Evolutionary conservation across 75 land plant species (phyloP).

Genomic region (Picea glauca): DNA sequence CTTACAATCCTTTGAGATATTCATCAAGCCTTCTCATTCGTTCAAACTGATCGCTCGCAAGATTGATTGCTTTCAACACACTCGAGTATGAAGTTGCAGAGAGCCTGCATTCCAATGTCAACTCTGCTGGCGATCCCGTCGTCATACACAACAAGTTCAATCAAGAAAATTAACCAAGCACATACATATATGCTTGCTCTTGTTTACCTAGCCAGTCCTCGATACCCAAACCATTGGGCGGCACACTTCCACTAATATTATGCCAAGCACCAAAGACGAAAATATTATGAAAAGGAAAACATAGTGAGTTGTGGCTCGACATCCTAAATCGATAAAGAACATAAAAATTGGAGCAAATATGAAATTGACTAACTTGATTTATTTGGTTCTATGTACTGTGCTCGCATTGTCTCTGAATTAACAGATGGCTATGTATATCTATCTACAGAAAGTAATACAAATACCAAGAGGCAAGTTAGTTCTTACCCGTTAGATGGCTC

Average conservation of each 20-base stretch:
- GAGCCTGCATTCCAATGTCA: too few relatives aligned
- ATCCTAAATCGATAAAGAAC: not conserved
- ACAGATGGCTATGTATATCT: not conserved
- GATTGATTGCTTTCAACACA: too few relatives aligned
- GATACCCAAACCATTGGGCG: slow-evolving; percentile 61
- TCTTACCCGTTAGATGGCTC: too few relatives aligned
- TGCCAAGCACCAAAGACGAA: slow-evolving; percentile 9
- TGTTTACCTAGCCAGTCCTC: slow-evolving; percentile 71
- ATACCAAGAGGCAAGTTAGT: too few relatives aligned
- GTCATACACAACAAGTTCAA: not conserved
- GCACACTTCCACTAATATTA: slow-evolving; percentile 61
- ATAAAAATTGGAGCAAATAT: not conserved
- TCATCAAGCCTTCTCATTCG: too few relatives aligned
- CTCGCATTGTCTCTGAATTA: slow-evolving; percentile 58
- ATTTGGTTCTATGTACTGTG: slow-evolving; percentile 61
- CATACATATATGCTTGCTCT: slow-evolving; percentile 81
- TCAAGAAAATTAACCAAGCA: slow-evolving; percentile 56
- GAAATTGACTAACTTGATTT: slow-evolving; percentile 45
- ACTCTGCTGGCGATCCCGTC: too few relatives aligned
- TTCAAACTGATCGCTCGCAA: too few relatives aligned
- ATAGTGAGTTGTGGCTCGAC: not conserved
- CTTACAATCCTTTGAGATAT: too few relatives aligned
- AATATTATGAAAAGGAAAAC: not conserved
- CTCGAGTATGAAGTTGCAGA: too few relatives aligned
- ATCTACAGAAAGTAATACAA: too few relatives aligned